Conservation (phyloP, 805 yeast species). For the Lipomyces spencermartinsiae region DNA sequence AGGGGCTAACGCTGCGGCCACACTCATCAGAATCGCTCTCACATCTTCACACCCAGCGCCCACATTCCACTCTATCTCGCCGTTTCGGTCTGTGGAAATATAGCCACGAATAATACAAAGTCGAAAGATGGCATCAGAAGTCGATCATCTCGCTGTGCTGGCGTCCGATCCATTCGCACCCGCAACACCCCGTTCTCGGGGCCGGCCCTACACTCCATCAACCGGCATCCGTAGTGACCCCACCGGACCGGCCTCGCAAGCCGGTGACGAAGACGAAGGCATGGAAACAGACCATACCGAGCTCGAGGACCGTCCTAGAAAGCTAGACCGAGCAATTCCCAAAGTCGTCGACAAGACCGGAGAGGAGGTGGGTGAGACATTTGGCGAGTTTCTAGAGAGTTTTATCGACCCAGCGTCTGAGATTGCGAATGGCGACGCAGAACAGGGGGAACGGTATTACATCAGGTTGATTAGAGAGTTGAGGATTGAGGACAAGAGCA, state of each 20-base stretch:
- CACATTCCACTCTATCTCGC: not conserved
- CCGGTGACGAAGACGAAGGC: constrained; percentile 14
- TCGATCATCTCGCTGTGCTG: constrained; percentile 19
- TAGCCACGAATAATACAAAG: not conserved
- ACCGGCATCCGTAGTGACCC: constrained; percentile 10
- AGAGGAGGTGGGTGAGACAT: constrained; percentile 89
- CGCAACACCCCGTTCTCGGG: constrained; percentile 7
- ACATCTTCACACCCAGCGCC: not conserved
- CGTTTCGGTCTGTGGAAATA: not conserved
- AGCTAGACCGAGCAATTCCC: constrained; percentile 59
- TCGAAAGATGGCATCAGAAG: constrained; percentile 23
- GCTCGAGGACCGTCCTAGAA: constrained; percentile 30
- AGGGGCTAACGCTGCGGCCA: not conserved
- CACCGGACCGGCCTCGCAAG: constrained; percentile 10
- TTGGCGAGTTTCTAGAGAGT: constrained; percentile 80
- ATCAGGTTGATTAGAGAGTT: constrained; percentile 80
- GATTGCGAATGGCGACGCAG: constrained; percentile 45
- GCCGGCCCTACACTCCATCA: not conserved
- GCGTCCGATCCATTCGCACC: constrained; percentile 26
- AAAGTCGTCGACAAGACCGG: constrained; percentile 91
- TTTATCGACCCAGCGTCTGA: constrained; percentile 56
- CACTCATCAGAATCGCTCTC: not conserved
- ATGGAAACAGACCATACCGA: constrained; percentile 21
- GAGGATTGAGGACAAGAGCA: constrained; percentile 74
- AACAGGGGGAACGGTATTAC: constrained; percentile 52